Evolutionary conservation across 1,284 basidiomycete genomes (phyloP), one percentile per base, ranked within the genome.

Genomic region (Melanopsichium pennsylvanicum): DNA sequence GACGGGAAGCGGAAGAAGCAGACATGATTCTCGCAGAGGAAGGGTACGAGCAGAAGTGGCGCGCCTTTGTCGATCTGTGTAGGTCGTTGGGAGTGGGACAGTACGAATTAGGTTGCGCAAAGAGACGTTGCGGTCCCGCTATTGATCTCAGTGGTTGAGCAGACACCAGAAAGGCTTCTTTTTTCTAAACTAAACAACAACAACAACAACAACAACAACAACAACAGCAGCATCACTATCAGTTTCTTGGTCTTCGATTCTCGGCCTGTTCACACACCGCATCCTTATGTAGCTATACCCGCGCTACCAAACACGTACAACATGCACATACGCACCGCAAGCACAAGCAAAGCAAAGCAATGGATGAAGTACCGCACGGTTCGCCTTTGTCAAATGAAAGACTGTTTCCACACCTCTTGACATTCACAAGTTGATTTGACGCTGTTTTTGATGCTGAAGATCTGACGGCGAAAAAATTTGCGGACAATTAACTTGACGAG

Each of bases 51-150:
- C 41, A 56, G 9, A 31, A 33, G 4, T 69, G 66, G 66, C 26
- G 63, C 2, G 47, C 32, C 1, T 69, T 69, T 38, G 51, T 25
- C 0, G 56, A 29, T 4, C 29, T 69, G 18, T 69, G 66, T 26
- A 27, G 19, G 4, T 19, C 31, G 0, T 26, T 69, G 21, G 60
- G 66, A 3, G 56, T 69, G 5, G 66, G 66, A 9, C 12, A 56
- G 23, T 47, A 41, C n/a, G 66, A 69, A 36, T 26, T 69, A 26
- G 40, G 34, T 3, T 4, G 41, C 38, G 66, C 66, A 2, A 63
- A 40, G 51, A 45, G 26, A 10, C 31, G 66, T 12, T 69, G 66
- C 38, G 66, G 66, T 1, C 66, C 66, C 16, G 66, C 66, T 1
- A 52, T 69, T n/a, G 66, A 63, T 50, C 40, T 55, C 5, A 52